A percentile compares a stretch with the other conserved stretches of the same genome.
These are phyloP conservation scores for Thelonectria olida DNA, from an alignment of 2,329 filamentous ascomycete species.

Conservation along the genomic window DNA sequence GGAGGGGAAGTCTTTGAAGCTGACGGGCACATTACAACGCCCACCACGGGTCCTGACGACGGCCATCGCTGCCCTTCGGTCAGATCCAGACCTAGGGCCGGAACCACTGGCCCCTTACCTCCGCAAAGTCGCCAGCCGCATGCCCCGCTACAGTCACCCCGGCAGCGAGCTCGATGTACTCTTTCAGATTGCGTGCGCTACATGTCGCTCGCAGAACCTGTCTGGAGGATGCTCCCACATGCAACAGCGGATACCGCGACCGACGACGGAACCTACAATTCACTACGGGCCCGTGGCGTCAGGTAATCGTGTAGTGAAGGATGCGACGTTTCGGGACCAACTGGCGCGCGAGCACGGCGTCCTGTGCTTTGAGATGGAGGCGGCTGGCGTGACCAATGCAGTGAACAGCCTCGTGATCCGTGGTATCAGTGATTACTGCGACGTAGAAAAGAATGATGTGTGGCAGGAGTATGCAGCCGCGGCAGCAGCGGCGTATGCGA, in stretches of 20 bases:
- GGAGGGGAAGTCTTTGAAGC: neutral
- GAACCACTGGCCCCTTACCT: neutral
- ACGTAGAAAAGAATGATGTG: neutral
- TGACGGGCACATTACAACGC: neutral
- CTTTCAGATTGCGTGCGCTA: neutral
- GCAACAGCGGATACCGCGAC: neutral
- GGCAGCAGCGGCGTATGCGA: neutral
- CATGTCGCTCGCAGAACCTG: neutral
- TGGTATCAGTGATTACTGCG: constrained; percentile 2
- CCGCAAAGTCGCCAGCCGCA: neutral
- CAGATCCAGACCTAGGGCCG: neutral
- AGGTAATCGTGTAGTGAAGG: neutral
- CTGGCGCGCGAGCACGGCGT: neutral
- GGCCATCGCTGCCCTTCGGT: constrained; percentile 1
- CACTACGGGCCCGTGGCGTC: neutral
- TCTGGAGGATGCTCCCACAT: neutral
- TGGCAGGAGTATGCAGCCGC: constrained; percentile 6
- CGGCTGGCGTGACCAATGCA: neutral
- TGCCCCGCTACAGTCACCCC: neutral
- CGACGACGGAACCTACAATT: neutral
- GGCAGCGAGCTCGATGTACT: constrained; percentile 2
- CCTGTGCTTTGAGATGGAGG: constrained; percentile 3
- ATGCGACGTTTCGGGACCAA: neutral
- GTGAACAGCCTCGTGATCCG: neutral
- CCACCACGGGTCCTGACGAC: constrained; percentile 7